A percentile compares a stretch with the other conserved stretches of the same genome.
These are phyloP conservation scores for Potentilla sterilis DNA, from an alignment of 306 rosid species.

Conservation along the genomic window DNA sequence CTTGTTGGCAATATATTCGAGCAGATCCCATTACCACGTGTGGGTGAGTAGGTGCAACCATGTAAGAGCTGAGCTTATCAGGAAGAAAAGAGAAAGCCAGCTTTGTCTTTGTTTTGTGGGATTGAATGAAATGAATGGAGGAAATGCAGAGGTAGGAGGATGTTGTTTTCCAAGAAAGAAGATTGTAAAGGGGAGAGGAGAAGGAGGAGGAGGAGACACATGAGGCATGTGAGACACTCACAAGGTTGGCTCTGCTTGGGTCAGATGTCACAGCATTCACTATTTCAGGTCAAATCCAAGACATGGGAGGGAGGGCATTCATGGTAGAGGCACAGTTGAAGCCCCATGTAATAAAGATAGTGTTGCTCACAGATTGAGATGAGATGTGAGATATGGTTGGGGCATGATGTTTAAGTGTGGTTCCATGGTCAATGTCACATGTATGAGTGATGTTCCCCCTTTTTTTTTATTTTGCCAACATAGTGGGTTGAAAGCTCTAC, in stretches of 20 bases:
- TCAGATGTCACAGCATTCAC: conserved; percentile 1
- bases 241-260: conserved; percentile 12
- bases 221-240: conserved; percentile 52
- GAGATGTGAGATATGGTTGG: neutral
- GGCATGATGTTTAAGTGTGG: conserved; percentile 1
- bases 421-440: conserved; percentile 5
- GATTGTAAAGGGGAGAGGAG: conserved; percentile 9
- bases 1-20: neutral
- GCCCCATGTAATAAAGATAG: neutral
- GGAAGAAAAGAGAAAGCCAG: neutral
- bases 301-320: neutral
- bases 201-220: conserved; percentile 27
- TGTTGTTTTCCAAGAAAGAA: conserved; percentile 37
- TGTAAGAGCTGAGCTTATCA: conserved; percentile 7
- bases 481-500: conserved; percentile 7
- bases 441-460: neutral
- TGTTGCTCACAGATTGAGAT: conserved; percentile 13
- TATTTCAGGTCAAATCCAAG: conserved; percentile 3
- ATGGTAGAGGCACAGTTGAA: conserved; percentile 8
- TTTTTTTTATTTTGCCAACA: conserved; percentile 15
- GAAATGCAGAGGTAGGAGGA: conserved; percentile 22
- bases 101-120: neutral
- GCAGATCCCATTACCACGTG: conserved; percentile 28
- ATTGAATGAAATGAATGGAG: conserved; percentile 19
- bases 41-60: conserved; percentile 28